Base-by-base conservation (phyloP, 306 rosid genomes). In the Fragaria iinumae region DNA sequence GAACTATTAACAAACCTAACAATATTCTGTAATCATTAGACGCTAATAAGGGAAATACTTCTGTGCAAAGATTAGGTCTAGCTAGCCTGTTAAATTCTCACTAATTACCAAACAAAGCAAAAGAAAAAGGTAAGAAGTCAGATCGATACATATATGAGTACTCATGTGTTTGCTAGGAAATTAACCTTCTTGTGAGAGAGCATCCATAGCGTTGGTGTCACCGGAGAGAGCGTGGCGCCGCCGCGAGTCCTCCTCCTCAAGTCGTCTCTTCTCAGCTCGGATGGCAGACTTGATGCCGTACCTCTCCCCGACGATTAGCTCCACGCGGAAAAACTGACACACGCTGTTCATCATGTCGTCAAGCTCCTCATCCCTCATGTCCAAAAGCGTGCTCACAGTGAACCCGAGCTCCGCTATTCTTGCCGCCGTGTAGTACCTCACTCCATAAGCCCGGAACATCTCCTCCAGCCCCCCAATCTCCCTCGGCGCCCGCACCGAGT, bases 291-390 rank as follows among this genome's bases (percentile, higher is more conserved):
- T 95, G 73, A 95, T 87, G 8, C 99, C 99, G 77, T 95, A 95
- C 27, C 96, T 81, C 71, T 95, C 99, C 0, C 99, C 99, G 6
- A 92, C 96, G 45, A 92, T 93, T 20, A 95, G 93, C 29, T 95
- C 96, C 96, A 97, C 89, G 0, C 93, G 86, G 56, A 92, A 95
- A 60, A 89, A 86, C 77, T 91, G 99, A 8, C 88, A 89, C 12
- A 92, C 79, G 82, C 97, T 90, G 86, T 76, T 92, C 97, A 95
- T 95, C 99, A 95, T 95, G 27, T 95, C 99, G 62, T 95, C 99
- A 9, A 95, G 87, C 81, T 95, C 99, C 13, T 84, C 92, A n/a
- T 95, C 99, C 66, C 84, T 92, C 99, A 95, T 89, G 79, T 88
- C 81, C 44, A 92, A 70, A 18, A 95, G 90, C 13, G 97, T 95